Evolutionary conservation across 108 stramenopile species (phyloP).

Genomic region (Conticribra weissflogii): DNA sequence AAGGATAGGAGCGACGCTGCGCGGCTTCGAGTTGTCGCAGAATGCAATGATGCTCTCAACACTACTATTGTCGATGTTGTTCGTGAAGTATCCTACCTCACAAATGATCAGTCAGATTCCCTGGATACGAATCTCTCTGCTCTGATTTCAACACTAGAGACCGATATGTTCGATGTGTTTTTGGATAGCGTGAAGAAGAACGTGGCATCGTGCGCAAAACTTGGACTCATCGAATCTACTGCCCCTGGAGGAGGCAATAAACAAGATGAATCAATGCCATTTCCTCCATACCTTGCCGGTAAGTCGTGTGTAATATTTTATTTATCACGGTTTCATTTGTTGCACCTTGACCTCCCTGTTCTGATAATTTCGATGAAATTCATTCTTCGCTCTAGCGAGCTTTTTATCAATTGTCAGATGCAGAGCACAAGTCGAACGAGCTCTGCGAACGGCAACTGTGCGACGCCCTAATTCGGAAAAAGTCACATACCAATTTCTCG

Average conservation of each 20-base stretch:
- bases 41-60: conserved; percentile 84
- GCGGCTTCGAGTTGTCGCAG: conserved; percentile 84
- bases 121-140: conserved; percentile 79
- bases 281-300: conserved; percentile 84
- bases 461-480: conserved; percentile 60
- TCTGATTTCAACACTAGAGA: conserved; percentile 73
- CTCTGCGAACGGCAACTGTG: conserved; percentile 66
- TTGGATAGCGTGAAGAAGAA: conserved; percentile 72
- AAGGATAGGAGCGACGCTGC: conserved; percentile 83
- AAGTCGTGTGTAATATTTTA: no score
- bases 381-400: conserved; percentile 20
- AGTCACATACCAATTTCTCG: conserved; percentile 73
- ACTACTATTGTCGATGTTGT: conserved; percentile 74
- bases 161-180: conserved; percentile 86
- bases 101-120: conserved; percentile 59
- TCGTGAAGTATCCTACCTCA: conserved; percentile 72
- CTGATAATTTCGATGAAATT: neutral
- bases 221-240: conserved; percentile 61
- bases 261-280: conserved; percentile 41
- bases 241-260: conserved; percentile 9
- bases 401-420: conserved; percentile 84
- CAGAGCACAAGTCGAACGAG: conserved; percentile 88
- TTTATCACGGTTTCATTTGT: no score
- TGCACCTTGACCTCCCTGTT: no score
- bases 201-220: conserved; percentile 64